These are phyloP conservation scores for Madurella mycetomatis DNA, from an alignment of 2,329 filamentous ascomycete genomes.

Conservation along the genomic window DNA sequence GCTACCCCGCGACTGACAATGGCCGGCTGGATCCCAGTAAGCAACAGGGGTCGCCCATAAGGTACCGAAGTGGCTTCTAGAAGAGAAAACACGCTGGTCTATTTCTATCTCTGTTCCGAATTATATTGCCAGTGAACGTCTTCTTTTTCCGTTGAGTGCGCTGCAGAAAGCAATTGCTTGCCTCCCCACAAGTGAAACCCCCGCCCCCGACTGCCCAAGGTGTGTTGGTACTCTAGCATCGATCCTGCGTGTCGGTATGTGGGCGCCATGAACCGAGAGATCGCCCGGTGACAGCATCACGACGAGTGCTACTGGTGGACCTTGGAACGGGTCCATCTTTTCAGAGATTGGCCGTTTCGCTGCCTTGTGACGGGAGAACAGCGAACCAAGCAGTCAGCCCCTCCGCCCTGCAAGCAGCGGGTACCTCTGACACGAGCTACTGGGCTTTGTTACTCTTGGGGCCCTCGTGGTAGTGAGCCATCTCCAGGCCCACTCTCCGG, in stretches of 20 bases:
- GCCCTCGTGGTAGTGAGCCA: slow-evolving; percentile 88
- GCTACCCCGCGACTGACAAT: not conserved
- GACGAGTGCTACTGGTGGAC: not conserved
- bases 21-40: not conserved
- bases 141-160: no score
- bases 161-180: no score
- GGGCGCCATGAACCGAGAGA: not conserved
- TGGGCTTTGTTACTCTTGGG: slow-evolving; percentile 43
- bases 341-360: slow-evolving; percentile 14
- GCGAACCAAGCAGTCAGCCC: not conserved
- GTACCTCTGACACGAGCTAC: slow-evolving; percentile 6
- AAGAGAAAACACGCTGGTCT: slow-evolving; percentile 6
- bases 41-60: not conserved
- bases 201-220: no score
- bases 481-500: slow-evolving; percentile 84
- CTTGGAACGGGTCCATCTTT: not conserved
- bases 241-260: not conserved
- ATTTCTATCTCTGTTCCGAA: slow-evolving; percentile 8
- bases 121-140: not conserved
- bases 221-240: not conserved
- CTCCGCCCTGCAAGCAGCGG: not conserved
- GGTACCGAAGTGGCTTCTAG: not conserved
- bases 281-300: no score
- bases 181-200: not conserved
- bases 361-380: slow-evolving; percentile 6